Percentiles rank a stretch among this genome's conserved stretches.
Evolutionary conservation across 352 stramenopile species (phyloP).

Genomic region (Pythium dissimile): DNA sequence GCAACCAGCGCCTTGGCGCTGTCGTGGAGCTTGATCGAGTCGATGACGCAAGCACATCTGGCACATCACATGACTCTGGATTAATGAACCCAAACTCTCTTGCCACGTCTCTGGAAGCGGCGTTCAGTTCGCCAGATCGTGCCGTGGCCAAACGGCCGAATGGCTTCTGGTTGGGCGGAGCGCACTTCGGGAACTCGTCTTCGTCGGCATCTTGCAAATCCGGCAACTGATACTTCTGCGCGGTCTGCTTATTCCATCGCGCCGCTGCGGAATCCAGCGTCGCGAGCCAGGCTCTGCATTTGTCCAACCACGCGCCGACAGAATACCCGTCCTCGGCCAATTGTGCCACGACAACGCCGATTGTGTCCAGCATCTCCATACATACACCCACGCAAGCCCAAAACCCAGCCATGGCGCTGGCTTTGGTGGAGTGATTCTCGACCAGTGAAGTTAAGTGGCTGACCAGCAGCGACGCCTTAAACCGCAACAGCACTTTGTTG

Average conservation of each 20-base stretch:
- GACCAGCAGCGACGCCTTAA: constrained; percentile 26
- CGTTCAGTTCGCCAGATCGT: not conserved
- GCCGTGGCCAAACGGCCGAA: too few relatives aligned
- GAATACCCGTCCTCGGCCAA: constrained; percentile 3
- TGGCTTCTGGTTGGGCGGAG: not conserved
- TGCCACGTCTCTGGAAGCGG: not conserved
- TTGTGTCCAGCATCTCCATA: constrained; percentile 6
- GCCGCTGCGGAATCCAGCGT: not conserved
- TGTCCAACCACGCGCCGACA: not conserved
- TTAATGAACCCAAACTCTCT: not conserved
- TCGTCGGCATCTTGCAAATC: not conserved
- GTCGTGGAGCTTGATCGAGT: not conserved
- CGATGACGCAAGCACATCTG: not conserved
- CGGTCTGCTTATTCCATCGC: not conserved
- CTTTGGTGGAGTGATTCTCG: too few relatives aligned
- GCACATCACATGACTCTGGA: not conserved
- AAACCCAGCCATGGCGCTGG: not conserved
- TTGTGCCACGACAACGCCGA: not conserved
- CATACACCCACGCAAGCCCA: not conserved
- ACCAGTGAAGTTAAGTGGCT: too few relatives aligned
- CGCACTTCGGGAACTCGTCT: not conserved
- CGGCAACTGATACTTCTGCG: not conserved
- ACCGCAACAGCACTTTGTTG: constrained; percentile 34
- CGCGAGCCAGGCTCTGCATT: not conserved
- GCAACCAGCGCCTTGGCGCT: not conserved